Base-by-base conservation (phyloP, 768 basidiomycete genomes). In the Suillus subluteus region DNA sequence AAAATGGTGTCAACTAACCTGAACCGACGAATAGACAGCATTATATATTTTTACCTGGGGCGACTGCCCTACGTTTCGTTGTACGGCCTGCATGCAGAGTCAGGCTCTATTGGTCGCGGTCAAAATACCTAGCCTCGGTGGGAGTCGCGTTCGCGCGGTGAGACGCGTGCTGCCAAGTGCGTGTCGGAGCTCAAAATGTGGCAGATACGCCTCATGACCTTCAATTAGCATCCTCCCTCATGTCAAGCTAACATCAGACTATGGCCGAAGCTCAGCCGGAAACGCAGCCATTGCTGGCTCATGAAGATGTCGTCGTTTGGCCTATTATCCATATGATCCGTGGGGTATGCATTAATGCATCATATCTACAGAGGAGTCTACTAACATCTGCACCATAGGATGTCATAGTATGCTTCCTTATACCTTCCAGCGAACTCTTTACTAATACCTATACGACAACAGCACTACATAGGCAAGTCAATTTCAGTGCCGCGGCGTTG, bases 21-120 rank as follows among this genome's bases (percentile, higher is more conserved):
- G 92, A 11, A 95, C 94, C 11, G 92, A 93, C 23, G 92, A 94
- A 73, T 95, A 95, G 58, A 95, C 94, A 7, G 93, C 93, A 87
- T 95, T 95, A 81, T 95, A 95, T 70, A 95, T 94, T 81, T 94
- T 94, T 65, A 94, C 89, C 55, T 81, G 79, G 43, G 87, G 85
- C 32, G 78, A 79, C 70, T 76, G 87, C 48, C 75, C 76, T n/a
- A 79, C 40, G 6, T 71, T 70, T 59, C 73, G 65, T 43, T 69
- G 66, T 63, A 72, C 64, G 48, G 73, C 69, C 71, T 79, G 77
- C 75, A 78, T 78, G 32, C 52, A 67, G 68, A 65, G 67, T 62
- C 62, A 62, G 61, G 62, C 30, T 54, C 62, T 54, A 50, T 44
- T 43, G 67, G 62, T 67, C 63, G 62, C 55, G 72, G 75, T 73